Evolutionary conservation across 2,329 filamentous ascomycete species (phyloP), one percentile per base, ranked within the genome.

Genomic region (Aspergillus sp.): DNA sequence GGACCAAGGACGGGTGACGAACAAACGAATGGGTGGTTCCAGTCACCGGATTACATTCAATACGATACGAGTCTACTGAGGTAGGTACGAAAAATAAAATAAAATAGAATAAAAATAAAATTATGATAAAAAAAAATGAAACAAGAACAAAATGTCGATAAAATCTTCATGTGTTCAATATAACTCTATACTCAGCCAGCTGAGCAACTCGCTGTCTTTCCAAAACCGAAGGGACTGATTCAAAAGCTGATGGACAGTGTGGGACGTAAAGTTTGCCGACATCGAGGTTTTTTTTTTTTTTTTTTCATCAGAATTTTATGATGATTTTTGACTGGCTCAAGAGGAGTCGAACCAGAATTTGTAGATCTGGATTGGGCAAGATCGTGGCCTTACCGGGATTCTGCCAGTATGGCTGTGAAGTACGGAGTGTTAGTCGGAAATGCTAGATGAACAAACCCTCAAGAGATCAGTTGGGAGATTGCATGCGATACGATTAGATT

Each of bases 211-310:
- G 22, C 22, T 7, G 22, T 22, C 22, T 7, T 22, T 22, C 22
- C 22, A 22, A 22, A 22, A 22, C 22, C 22, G 5, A 22, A 22
- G 22, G 5, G 22, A 22, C 22, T 46, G 46, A 30, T 13, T 20
- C 14, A 30, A 30, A 30, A 30, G 8, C 26, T 7, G 10, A 30
- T 30, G 26, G 46, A 38, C 49, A 51, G 49, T 20, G 59, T 61
- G 59, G 59, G 57, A 60, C 57, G 20, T 47, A 59, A 54, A 56
- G 50, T 58, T 60, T 58, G 55, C 59, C 57, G 53, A 60, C 50
- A 54, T 24, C n/a, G n/a, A 30, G n/a, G 13, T 6, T 43, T 40
- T 50, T 51, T 50, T 6, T 43, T 40, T 50, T 51, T 50, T 41
- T 35, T 26, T 48, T 35, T 17, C 14, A 24, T 45, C 20, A n/a